Evolutionary conservation across 1,284 basidiomycete species (phyloP), one percentile per base, ranked within the genome.

Genomic region (Malassezia restricta): DNA sequence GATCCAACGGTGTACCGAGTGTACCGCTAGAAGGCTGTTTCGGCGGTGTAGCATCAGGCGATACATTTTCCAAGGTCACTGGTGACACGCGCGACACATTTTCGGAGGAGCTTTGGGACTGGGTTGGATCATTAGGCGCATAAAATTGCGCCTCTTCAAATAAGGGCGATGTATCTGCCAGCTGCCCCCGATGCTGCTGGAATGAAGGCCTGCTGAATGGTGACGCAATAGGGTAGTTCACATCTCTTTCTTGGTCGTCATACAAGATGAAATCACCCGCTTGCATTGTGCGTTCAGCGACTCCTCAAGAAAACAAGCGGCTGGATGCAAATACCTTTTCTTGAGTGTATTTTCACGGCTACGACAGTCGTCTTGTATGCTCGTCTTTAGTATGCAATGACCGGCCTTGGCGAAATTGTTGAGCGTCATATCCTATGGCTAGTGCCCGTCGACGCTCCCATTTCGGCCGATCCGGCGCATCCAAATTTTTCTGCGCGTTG

Each of bases 211-310:
- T 41, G 27, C 32, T 35, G 14, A 50, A 49, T 9, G 17, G 27
- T 8, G 11, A 2, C 37, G 15, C 32, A 40, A 40, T 11, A 20
- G 20, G 14, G n/a, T 27, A 24, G 35, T 38, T 27, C 12, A 15
- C 39, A 38, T 47, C 33, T 4, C 41, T 30, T n/a, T 27, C 46
- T 14, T 33, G 12, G 17, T 50, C 53, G 33, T 55, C 48, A 55
- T 46, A 55, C 30, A 55, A 37, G 32, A 55, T 47, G 17, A 55
- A 55, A 35, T 55, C 53, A 39, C 47, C 53, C 17, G 31, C 24
- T 41, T 50, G 41, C 53, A 55, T 55, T 31, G 43, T 40, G 9
- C 17, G 15, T 35, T 35, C 20, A 24, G 20, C 20, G 20, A 24
- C 20, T 24, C 20, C 20, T 24, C 20, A 24, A 24, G 20, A 24